These are phyloP conservation scores for Whalleya microplaca DNA, from an alignment of 2,329 filamentous ascomycete species.

Conservation along the genomic window DNA sequence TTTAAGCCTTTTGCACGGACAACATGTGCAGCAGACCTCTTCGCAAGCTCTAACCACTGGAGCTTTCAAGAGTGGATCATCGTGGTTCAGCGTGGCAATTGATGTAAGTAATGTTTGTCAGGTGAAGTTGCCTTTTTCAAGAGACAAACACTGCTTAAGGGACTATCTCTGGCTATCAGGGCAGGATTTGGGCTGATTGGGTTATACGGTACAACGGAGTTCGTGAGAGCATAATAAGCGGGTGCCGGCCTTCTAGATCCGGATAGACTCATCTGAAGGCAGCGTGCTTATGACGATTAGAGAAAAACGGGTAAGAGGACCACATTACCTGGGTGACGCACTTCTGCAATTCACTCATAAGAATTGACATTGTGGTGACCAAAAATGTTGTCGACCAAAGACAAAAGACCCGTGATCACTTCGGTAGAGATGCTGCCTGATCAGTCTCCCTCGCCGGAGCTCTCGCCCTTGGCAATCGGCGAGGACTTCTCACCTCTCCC, in stretches of 20 bases:
- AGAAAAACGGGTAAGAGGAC: constrained; percentile 6
- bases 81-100: background rate
- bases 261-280: constrained; percentile 10
- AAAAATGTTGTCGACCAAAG: background rate
- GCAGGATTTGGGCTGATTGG: constrained; percentile 5
- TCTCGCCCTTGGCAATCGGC: constrained; percentile 55
- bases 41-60: background rate
- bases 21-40: background rate
- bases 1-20: background rate
- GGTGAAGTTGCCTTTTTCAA: background rate
- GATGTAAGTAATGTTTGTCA: background rate
- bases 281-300: background rate
- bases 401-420: background rate
- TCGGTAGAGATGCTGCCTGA: constrained; percentile 4
- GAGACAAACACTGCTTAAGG: background rate
- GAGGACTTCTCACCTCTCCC: constrained; percentile 64
- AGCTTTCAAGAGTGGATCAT: background rate
- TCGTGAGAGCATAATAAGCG: constrained; percentile 16
- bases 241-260: constrained; percentile 17
- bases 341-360: background rate
- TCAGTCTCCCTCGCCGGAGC: constrained; percentile 50
- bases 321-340: background rate
- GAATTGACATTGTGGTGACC: background rate
- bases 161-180: background rate
- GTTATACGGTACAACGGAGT: constrained; percentile 9